phyloP scores from a whole-genome alignment of 1,284 basidiomycete species.

The Pseudozyma pruni region DNA sequence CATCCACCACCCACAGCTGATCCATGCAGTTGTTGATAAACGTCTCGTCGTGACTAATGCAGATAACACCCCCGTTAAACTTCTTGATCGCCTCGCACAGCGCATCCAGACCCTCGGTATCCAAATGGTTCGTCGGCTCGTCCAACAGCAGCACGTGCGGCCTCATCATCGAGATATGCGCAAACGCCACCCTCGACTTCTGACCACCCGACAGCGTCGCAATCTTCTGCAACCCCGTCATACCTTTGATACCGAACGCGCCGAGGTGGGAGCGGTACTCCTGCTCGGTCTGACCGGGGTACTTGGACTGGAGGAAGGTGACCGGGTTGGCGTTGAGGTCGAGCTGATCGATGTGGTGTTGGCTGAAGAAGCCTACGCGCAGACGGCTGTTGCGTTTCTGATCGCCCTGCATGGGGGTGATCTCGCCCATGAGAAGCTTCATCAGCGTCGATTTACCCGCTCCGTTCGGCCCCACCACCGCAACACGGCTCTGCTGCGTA shows the following conservation, averaged over 20 bases:
- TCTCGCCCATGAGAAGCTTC: constrained; percentile 91
- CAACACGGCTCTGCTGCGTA: constrained; percentile 60
- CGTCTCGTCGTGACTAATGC: constrained; percentile 63
- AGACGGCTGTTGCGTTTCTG: constrained; percentile 90
- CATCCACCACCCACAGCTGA: constrained; percentile 77
- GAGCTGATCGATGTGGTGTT: constrained; percentile 96
- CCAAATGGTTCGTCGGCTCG: constrained; percentile 97
- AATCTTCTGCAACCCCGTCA: constrained; percentile 87
- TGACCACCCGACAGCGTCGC: constrained; percentile 81
- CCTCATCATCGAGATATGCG: constrained; percentile 84
- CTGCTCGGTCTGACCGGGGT: constrained; percentile 94
- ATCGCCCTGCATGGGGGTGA: constrained; percentile 82
- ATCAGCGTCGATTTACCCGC: constrained; percentile 83
- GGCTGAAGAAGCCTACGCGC: constrained; percentile 72
- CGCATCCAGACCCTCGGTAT: constrained; percentile 89
- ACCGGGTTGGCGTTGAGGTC: constrained; percentile 86
- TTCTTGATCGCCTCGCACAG: constrained; percentile 85
- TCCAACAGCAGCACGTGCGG: constrained; percentile 97
- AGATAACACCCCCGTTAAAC: constrained; percentile 89
- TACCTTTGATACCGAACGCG: constrained; percentile 97
- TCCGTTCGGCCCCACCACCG: constrained; percentile 64
- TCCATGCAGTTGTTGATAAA: constrained; percentile 62
- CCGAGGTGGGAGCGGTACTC: constrained; percentile 94
- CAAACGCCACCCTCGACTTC: constrained; percentile 95
- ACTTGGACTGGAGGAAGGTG: constrained; percentile 87